Evolutionary conservation across 1,284 basidiomycete species (phyloP), one percentile per base, ranked within the genome.

Genomic region (Wallemia mellicola): DNA sequence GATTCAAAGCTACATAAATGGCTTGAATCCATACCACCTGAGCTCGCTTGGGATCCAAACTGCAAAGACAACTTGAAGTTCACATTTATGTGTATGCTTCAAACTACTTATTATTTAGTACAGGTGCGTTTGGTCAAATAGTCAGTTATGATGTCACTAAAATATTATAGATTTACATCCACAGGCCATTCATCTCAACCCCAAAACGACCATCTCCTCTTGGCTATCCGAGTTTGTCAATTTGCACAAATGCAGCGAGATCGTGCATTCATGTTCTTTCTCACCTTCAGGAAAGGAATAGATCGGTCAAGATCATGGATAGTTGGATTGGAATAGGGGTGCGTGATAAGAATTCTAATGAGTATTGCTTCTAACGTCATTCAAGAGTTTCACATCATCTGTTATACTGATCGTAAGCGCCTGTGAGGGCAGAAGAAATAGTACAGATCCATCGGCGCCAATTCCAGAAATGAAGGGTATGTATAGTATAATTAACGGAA

Each of bases 241-340:
- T 88, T 58, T 87, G 85, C 67, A 81, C 80, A 19, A 86, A 84
- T 62, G 85, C 85, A 1, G 82, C 85, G 0, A 73, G 84, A n/a
- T 80, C 80, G 1, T 83, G 80, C 61, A 78, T 76, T 48, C 83
- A 83, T 65, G 75, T 87, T 28, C 71, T 81, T 24, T 79, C 85
- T 63, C 71, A 75, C 2, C 73, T 75, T 60, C 69, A 71, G 60
- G 70, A 68, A 60, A 69, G 75, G 22, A 61, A 27, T 64, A 69
- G 1, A 62, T 30, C 58, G 19, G 60, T 61, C 59, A 27, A 62
- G 38, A 60, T 60, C 54, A 56, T 30, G 57, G 61, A 57, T 60
- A 62, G 60, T 55, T 60, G 60, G 48, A 60, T 48, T 11, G 38
- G 38, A 7, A 48, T 48, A n/a, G 38, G 38, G n/a, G n/a, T n/a